Percentiles rank a stretch among this genome's conserved stretches.
These are phyloP conservation scores for Glaciozyma martinii DNA, from an alignment of 768 basidiomycete species.

Conservation along the genomic window DNA sequence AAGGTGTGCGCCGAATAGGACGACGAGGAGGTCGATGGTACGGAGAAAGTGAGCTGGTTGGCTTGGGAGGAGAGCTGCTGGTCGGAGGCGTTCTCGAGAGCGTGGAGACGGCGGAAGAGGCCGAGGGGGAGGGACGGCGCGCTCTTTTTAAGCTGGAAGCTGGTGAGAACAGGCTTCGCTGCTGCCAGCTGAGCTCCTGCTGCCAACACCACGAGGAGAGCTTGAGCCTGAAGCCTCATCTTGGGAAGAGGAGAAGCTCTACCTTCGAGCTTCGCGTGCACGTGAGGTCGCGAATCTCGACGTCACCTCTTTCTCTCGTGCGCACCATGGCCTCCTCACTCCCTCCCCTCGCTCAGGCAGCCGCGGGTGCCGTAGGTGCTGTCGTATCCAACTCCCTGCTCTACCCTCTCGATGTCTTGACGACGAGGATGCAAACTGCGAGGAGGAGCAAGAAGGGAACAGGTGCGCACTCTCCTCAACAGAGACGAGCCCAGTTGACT, in stretches of 20 bases:
- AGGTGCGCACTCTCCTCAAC: not conserved
- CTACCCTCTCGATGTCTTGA: constrained; percentile 56
- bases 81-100: not conserved
- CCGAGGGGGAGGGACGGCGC: not conserved
- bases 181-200: too few species aligned
- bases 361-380: constrained; percentile 52
- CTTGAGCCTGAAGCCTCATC: too few species aligned
- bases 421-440: constrained; percentile 46
- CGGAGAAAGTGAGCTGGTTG: not conserved
- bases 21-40: not conserved
- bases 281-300: too few species aligned
- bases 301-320: too few species aligned
- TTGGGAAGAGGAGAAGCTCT: too few species aligned
- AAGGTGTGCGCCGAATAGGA: constrained; percentile 47
- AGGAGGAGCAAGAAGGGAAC: not conserved
- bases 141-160: not conserved
- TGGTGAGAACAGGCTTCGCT: not conserved
- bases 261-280: too few species aligned
- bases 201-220: too few species aligned
- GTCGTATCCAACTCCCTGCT: constrained; percentile 49
- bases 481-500: constrained; percentile 8
- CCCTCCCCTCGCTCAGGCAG: constrained; percentile 54
- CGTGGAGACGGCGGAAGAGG: not conserved
- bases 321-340: constrained; percentile 49
- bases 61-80: not conserved